Conservation (phyloP, 805 yeast species). For the Starmera amethionina region DNA sequence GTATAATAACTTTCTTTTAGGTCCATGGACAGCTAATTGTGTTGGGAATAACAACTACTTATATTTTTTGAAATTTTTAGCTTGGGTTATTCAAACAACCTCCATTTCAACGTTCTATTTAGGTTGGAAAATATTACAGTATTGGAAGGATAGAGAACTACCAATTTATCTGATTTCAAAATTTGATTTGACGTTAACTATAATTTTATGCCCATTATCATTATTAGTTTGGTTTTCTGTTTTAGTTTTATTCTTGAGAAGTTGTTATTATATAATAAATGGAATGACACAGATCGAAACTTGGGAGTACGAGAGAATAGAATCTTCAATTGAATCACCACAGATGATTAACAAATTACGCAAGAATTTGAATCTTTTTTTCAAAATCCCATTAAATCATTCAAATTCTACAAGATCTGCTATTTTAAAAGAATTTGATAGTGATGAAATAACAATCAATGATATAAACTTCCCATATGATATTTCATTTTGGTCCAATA, state of each 20-base stretch:
- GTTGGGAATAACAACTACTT: constrained; percentile 75
- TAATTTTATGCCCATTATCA: constrained; percentile 44
- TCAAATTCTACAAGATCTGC: too few species aligned
- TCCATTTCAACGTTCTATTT: constrained; percentile 36
- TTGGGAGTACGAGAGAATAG: constrained; percentile 87
- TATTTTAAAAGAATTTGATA: not conserved
- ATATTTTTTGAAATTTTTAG: constrained; percentile 67
- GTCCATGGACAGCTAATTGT: constrained; percentile 88
- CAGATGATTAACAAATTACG: not conserved
- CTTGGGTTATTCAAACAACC: constrained; percentile 51
- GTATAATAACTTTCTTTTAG: not conserved
- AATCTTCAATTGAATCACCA: constrained; percentile 29
- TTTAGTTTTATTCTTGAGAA: constrained; percentile 48
- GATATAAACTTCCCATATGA: constrained; percentile 83
- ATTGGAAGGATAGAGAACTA: constrained; percentile 38
- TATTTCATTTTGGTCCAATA: constrained; percentile 47
- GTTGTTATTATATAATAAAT: constrained; percentile 40
- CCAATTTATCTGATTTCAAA: constrained; percentile 49
- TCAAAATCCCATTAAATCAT: too few species aligned
- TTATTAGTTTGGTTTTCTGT: constrained; percentile 55
- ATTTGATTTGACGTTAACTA: constrained; percentile 42
- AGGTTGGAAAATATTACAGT: constrained; percentile 25
- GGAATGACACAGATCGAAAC: constrained; percentile 87
- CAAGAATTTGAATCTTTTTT: constrained; percentile 5
- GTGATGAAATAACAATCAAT: constrained; percentile 35